Evolutionary conservation across 306 rosid genomes (phyloP).

Genomic region (Glycine tomentella): DNA sequence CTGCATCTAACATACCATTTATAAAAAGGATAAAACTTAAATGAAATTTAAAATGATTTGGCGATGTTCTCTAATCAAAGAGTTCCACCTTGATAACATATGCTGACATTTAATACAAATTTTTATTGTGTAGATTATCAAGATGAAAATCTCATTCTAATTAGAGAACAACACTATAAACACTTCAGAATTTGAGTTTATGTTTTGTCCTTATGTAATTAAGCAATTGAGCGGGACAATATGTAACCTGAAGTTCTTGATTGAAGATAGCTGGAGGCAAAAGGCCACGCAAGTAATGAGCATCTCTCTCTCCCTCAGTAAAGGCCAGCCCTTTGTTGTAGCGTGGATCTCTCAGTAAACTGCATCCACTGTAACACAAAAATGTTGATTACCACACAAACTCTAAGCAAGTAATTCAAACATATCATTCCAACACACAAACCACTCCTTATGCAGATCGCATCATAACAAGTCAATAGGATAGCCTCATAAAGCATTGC

Average conservation of each 20-base stretch:
- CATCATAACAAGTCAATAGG: background rate
- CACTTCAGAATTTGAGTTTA: background rate
- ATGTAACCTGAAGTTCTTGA: conserved; percentile 89
- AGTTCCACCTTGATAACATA: background rate
- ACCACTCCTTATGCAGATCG: background rate
- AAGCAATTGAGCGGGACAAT: background rate
- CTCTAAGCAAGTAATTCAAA: background rate
- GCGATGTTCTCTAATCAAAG: background rate
- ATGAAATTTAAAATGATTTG: background rate
- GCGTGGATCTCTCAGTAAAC: conserved; percentile 88
- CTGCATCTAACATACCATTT: background rate
- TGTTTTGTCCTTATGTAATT: background rate
- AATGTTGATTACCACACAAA: conserved; percentile 36
- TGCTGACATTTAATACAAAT: background rate
- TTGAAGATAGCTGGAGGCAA: conserved; percentile 76
- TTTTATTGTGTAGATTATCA: background rate
- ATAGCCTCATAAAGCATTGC: background rate
- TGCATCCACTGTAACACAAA: conserved; percentile 69
- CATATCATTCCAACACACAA: background rate
- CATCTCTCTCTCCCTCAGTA: conserved; percentile 87
- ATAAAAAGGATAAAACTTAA: background rate
- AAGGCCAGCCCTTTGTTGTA: conserved; percentile 96
- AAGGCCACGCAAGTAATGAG: conserved; percentile 96
- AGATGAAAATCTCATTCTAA: background rate
- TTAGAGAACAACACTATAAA: background rate